Evolutionary conservation across 2,329 filamentous ascomycete species (phyloP).

Genomic region (Gnomoniopsis sp.): DNA sequence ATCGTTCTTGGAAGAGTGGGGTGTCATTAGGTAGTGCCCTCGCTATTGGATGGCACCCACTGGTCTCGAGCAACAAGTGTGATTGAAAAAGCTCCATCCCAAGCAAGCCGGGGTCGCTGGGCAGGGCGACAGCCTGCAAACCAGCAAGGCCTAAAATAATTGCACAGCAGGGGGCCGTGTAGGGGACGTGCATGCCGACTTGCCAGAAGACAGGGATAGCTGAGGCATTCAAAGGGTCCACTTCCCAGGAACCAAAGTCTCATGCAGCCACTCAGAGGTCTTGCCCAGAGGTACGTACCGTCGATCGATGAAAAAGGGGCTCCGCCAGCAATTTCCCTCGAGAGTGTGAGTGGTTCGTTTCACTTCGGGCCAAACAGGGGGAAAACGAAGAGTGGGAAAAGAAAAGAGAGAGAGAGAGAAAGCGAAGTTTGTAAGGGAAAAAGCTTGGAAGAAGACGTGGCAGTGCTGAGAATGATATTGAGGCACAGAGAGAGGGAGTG

Average conservation of each 20-base stretch:
- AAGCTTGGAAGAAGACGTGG: not conserved
- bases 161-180: not conserved
- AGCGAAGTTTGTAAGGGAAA: not conserved
- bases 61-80: no score
- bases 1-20: not conserved
- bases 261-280: slow-evolving; percentile 7
- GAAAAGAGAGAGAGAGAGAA: not conserved
- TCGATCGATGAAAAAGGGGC: slow-evolving; percentile 7
- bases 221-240: not conserved
- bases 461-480: not conserved
- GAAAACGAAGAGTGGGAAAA: not conserved
- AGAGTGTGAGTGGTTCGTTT: slow-evolving; percentile 9
- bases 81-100: no score
- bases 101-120: no score
- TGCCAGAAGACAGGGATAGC: not conserved
- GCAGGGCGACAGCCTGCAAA: not conserved
- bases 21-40: no score
- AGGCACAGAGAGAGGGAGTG: not conserved
- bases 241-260: not conserved
- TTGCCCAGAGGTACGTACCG: slow-evolving; percentile 11
- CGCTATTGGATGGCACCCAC: no score
- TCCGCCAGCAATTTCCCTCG: slow-evolving; percentile 16
- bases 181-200: not conserved
- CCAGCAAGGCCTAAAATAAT: not conserved
- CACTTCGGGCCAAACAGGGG: slow-evolving; percentile 4